Evolutionary conservation across 2,329 filamentous ascomycete genomes (phyloP).

Genomic region (Neonectria punicea): DNA sequence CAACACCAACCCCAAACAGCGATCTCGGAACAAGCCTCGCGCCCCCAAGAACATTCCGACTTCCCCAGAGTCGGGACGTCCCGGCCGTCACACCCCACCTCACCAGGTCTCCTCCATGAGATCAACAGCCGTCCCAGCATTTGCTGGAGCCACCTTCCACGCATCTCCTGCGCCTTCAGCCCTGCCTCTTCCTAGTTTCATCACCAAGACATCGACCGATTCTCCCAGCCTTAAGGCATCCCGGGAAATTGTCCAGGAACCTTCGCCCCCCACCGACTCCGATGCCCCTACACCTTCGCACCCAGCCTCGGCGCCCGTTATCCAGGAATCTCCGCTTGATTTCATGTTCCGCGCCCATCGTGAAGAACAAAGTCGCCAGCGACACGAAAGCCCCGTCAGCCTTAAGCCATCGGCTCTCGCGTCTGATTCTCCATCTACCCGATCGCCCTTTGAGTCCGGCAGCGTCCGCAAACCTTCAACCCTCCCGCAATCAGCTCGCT

Average conservation of each 20-base stretch:
- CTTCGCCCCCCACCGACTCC: conserved; percentile 64
- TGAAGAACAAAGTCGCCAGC: conserved; percentile 75
- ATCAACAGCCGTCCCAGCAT: conserved; percentile 67
- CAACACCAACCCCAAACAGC: conserved; percentile 44
- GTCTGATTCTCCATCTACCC: conserved; percentile 64
- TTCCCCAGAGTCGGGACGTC: conserved; percentile 56
- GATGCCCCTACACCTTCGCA: conserved; percentile 59
- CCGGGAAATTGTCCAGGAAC: conserved; percentile 54
- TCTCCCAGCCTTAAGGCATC: conserved; percentile 56
- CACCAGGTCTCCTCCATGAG: conserved; percentile 56
- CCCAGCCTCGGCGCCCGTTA: conserved; percentile 45
- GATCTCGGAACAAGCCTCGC: conserved; percentile 47
- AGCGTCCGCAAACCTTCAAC: conserved; percentile 36
- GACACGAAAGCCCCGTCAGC: conserved; percentile 62
- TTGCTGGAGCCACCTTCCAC: conserved; percentile 94
- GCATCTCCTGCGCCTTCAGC: conserved; percentile 92
- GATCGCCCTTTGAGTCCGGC: conserved; percentile 47
- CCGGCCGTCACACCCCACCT: conserved; percentile 56
- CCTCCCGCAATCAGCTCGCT: conserved; percentile 41
- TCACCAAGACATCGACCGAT: conserved; percentile 77
- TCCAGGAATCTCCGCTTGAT: conserved; percentile 81
- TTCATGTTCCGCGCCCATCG: conserved; percentile 90
- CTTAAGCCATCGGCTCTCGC: conserved; percentile 51
- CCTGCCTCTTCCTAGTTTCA: conserved; percentile 90
- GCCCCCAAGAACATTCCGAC: conserved; percentile 42